Conservation (phyloP, 768 basidiomycete genomes). For the Paxillus involutus region DNA sequence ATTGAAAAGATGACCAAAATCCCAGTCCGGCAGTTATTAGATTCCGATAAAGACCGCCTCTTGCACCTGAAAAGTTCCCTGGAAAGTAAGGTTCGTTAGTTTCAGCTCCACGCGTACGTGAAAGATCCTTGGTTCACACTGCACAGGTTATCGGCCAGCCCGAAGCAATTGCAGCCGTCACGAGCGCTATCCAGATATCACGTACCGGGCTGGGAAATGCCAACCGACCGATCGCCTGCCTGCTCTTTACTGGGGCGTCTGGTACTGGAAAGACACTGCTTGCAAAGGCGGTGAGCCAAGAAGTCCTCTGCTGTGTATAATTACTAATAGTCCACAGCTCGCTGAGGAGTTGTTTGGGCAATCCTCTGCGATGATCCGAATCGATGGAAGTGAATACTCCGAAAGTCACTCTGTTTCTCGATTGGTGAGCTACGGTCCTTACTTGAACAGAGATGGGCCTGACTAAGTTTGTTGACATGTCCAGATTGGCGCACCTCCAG, state of each 20-base stretch:
- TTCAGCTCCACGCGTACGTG: neutral
- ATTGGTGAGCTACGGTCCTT: slow-evolving; percentile 15
- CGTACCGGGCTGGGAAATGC: slow-evolving; percentile 47
- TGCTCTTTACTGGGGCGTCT: slow-evolving; percentile 41
- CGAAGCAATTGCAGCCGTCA: slow-evolving; percentile 45
- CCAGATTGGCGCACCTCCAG: slow-evolving; percentile 32
- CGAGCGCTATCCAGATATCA: slow-evolving; percentile 48
- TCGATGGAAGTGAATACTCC: slow-evolving; percentile 49
- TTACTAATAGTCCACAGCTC: slow-evolving; percentile 17
- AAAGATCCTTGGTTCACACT: neutral
- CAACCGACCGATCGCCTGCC: slow-evolving; percentile 43
- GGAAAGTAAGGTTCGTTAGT: neutral
- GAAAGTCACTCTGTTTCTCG: slow-evolving; percentile 43
- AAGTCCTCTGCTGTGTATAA: slow-evolving; percentile 26
- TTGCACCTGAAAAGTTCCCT: slow-evolving; percentile 1
- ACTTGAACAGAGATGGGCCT: neutral
- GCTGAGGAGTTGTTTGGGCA: slow-evolving; percentile 48
- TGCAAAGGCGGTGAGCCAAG: slow-evolving; percentile 8
- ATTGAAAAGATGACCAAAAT: slow-evolving; percentile 1
- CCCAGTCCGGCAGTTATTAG: neutral
- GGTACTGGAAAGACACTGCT: slow-evolving; percentile 43
- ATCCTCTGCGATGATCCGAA: slow-evolving; percentile 40
- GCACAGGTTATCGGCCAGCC: slow-evolving; percentile 32
- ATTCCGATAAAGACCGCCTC: neutral
- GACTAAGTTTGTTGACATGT: neutral